phyloP scores from a whole-genome alignment of 768 basidiomycete species.

The Amanita subjunquillea region DNA sequence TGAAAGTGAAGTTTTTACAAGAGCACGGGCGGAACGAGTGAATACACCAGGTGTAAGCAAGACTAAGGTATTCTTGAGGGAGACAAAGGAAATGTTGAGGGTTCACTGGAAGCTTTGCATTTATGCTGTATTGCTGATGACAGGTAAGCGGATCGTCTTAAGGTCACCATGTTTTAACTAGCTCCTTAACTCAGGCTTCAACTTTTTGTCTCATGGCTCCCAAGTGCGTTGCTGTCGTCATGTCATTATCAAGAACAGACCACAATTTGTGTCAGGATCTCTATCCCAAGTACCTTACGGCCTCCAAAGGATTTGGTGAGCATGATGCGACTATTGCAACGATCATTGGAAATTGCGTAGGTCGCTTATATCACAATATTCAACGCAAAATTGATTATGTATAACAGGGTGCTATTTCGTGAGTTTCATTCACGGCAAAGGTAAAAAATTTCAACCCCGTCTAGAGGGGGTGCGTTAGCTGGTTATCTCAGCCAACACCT shows the following conservation, averaged over 20 bases:
- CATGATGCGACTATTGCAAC: conserved; percentile 62
- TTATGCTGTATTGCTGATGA: conserved; percentile 79
- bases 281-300: conserved; percentile 70
- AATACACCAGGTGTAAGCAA: conserved; percentile 38
- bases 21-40: conserved; percentile 58
- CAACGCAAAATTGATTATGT: not conserved
- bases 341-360: conserved; percentile 66
- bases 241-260: not conserved
- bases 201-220: conserved; percentile 70
- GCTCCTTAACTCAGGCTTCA: conserved; percentile 39
- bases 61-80: conserved; percentile 62
- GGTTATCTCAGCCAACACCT: conserved; percentile 66
- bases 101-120: conserved; percentile 75
- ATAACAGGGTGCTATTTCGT: conserved; percentile 28
- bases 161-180: not conserved
- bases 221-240: conserved; percentile 25
- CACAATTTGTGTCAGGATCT: conserved; percentile 34
- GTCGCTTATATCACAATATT: conserved; percentile 10
- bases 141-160: conserved; percentile 21
- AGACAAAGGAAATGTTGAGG: conserved; percentile 70
- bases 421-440: conserved; percentile 5
- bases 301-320: conserved; percentile 47
- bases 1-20: conserved; percentile 66
- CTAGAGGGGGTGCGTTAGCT: conserved; percentile 60
- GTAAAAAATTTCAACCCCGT: not conserved